phyloP scores from a whole-genome alignment of 257 asterid species.

The Gentiana macrophylla region DNA sequence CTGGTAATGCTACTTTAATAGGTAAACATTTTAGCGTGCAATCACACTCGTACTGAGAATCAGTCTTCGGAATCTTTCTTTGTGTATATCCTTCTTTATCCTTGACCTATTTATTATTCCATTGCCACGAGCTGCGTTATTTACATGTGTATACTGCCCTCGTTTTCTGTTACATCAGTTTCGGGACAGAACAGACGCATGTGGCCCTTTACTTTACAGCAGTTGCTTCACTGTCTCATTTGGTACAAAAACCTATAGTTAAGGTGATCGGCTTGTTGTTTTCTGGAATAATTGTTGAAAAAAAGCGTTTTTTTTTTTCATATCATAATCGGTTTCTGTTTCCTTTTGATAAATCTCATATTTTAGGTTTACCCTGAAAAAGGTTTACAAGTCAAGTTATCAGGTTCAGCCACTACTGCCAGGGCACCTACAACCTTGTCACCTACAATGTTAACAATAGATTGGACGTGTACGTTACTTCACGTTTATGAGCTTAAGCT shows the following conservation, averaged over 20 bases:
- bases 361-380: conserved; percentile 62
- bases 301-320: too few relatives aligned
- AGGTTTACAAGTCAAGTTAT: conserved; percentile 58
- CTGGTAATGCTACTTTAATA: not conserved
- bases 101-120: not conserved
- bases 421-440: conserved; percentile 79
- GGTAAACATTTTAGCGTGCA: not conserved
- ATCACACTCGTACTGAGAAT: not conserved
- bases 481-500: not conserved
- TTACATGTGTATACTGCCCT: conserved; percentile 3
- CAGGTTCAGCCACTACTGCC: conserved; percentile 83
- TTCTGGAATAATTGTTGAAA: too few relatives aligned
- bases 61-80: not conserved
- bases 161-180: conserved; percentile 45
- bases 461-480: conserved; percentile 63
- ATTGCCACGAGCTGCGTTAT: not conserved
- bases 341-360: not conserved
- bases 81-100: not conserved
- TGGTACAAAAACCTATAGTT: conserved; percentile 60
- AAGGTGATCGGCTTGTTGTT: conserved; percentile 38
- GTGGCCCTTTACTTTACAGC: conserved; percentile 77
- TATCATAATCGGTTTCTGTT: too few relatives aligned
- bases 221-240: conserved; percentile 54
- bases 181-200: conserved; percentile 66
- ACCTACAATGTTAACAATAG: conserved; percentile 51